Conservation (phyloP, 139 green algal genomes). For the Mychonastes homosphaera region DNA sequence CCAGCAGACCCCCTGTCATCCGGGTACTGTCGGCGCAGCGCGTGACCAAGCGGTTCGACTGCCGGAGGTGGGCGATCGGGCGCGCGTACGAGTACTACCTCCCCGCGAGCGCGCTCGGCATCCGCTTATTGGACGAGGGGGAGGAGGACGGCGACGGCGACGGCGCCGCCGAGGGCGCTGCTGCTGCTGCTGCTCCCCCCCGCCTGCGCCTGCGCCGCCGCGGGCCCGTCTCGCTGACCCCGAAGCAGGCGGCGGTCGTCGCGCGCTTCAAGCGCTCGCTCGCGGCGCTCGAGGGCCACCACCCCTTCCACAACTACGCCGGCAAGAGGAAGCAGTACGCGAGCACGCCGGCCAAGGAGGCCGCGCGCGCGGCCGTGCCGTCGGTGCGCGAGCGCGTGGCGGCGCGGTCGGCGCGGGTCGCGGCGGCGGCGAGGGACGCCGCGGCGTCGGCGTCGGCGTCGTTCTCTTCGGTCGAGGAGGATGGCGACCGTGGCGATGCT, state of each 20-base stretch:
- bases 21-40: slow-evolving; percentile 23
- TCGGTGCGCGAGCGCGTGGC: neutral
- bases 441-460: too few species aligned
- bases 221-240: too few species aligned
- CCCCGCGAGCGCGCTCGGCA: slow-evolving; percentile 37
- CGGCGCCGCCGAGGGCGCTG: too few species aligned
- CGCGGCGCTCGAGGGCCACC: slow-evolving; percentile 67
- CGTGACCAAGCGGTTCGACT: slow-evolving; percentile 82
- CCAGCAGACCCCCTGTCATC: neutral
- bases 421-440: neutral
- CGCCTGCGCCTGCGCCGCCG: too few species aligned
- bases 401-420: neutral
- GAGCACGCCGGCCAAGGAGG: neutral
- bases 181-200: neutral
- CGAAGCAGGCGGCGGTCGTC: too few species aligned
- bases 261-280: too few species aligned
- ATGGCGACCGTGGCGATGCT: too few species aligned
- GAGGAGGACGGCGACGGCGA: too few species aligned
- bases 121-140: too few species aligned
- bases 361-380: neutral
- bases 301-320: slow-evolving; percentile 85
- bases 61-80: slow-evolving; percentile 63
- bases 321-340: slow-evolving; percentile 24
- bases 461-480: too few species aligned
- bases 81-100: slow-evolving; percentile 94